These are phyloP conservation scores for Phytopythium mirpurense DNA, from an alignment of 352 stramenopile species.

Conservation along the genomic window DNA sequence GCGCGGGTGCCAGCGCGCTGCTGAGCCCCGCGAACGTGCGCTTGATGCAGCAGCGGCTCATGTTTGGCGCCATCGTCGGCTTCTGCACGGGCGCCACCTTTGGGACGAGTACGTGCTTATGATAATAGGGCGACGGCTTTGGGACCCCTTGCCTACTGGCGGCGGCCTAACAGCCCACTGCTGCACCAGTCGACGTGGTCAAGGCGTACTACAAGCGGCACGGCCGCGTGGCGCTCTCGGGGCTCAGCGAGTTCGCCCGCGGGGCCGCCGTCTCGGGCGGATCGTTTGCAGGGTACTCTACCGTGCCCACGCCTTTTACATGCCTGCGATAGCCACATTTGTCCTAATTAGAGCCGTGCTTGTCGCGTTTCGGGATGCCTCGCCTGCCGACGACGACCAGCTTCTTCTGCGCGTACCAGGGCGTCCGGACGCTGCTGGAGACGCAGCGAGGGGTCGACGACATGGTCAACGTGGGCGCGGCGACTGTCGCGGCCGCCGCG, in stretches of 20 bases:
- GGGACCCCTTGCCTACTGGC: too few relatives aligned
- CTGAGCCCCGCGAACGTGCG: conserved; percentile 34
- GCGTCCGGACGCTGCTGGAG: conserved; percentile 64
- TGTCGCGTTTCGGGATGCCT: too few relatives aligned
- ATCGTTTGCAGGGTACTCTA: conserved; percentile 59
- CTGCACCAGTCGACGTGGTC: conserved; percentile 46
- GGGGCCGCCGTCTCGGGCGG: conserved; percentile 52
- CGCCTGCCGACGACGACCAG: too few relatives aligned
- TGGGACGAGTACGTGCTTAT: conserved; percentile 66
- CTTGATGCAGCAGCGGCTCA: conserved; percentile 59
- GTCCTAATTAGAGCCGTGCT: too few relatives aligned
- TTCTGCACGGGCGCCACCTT: conserved; percentile 77
- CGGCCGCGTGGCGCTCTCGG: conserved; percentile 35
- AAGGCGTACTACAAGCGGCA: conserved; percentile 61
- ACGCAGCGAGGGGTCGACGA: conserved; percentile 54
- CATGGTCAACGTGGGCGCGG: conserved; percentile 51
- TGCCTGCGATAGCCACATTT: too few relatives aligned
- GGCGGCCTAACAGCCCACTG: too few relatives aligned
- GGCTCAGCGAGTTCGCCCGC: conserved; percentile 36
- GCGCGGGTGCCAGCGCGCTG: conserved; percentile 9
- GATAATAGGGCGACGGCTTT: too few relatives aligned
- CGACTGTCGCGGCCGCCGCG: conserved; percentile 34
- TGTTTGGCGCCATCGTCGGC: conserved; percentile 75
- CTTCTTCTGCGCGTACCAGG: conserved; percentile 78
- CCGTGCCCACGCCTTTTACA: too few relatives aligned